Conservation (phyloP, 495 filamentous ascomycete genomes). For the Xylaria curta region DNA sequence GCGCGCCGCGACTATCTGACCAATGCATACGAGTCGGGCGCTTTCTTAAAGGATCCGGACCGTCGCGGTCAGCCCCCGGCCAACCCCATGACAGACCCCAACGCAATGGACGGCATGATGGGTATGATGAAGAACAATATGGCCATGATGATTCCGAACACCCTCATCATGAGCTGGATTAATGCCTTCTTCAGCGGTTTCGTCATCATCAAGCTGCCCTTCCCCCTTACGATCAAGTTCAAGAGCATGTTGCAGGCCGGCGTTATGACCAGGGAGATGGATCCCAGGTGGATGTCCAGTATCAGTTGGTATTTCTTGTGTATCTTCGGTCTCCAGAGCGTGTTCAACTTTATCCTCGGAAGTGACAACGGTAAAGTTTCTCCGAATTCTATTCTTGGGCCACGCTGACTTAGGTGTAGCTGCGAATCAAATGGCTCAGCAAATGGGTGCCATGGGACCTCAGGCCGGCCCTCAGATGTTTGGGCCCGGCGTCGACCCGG, state of each 20-base stretch:
- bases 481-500: constrained; percentile 90
- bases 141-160: constrained; percentile 99
- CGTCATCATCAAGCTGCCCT: constrained; percentile 98
- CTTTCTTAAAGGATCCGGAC: constrained; percentile 88
- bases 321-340: constrained; percentile 92
- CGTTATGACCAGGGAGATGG: constrained; percentile 92
- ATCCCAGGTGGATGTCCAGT: constrained; percentile 96
- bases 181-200: constrained; percentile 98
- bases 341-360: constrained; percentile 97
- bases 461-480: constrained; percentile 72
- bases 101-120: constrained; percentile 99
- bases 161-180: constrained; percentile 99
- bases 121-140: constrained; percentile 99
- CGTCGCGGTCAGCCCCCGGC: constrained; percentile 82
- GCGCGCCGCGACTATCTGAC: constrained; percentile 80
- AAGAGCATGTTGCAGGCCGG: constrained; percentile 99
- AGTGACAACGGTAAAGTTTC: constrained; percentile 83
- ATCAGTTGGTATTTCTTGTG: constrained; percentile 99
- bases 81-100: constrained; percentile 97
- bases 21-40: constrained; percentile 78
- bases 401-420: constrained; percentile 57
- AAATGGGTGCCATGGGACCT: constrained; percentile 85
- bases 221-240: constrained; percentile 96
- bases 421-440: constrained; percentile 91
- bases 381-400: not conserved